Conservation (phyloP, 805 yeast species). For the Komagataella phaffii region DNA sequence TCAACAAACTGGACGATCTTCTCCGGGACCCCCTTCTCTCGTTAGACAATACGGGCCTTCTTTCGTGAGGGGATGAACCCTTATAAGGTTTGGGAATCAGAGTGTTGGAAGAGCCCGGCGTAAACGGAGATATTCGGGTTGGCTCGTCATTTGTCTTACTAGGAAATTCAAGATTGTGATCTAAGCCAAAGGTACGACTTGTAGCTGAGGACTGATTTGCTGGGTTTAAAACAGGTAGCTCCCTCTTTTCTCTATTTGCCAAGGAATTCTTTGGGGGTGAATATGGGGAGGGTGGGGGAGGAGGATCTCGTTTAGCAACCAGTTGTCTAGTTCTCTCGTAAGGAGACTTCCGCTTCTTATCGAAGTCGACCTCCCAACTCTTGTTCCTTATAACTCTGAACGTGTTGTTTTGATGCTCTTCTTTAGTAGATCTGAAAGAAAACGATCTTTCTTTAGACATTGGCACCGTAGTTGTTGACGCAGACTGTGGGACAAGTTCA, state of each 20-base stretch:
- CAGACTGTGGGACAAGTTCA: not conserved
- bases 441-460: not conserved
- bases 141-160: constrained; percentile 2
- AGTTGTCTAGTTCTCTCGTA: constrained; percentile 39
- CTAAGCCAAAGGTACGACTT: not conserved
- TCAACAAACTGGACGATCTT: not conserved
- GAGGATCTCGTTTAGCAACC: constrained; percentile 60
- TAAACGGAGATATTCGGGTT: constrained; percentile 19
- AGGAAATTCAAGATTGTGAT: not conserved
- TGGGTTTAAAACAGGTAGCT: constrained; percentile 6
- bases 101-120: constrained; percentile 28
- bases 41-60: not conserved
- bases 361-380: constrained; percentile 70
- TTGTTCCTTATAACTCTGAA: constrained; percentile 57
- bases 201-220: not conserved
- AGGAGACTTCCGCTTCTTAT: constrained; percentile 66
- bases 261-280: not conserved
- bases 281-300: constrained; percentile 42
- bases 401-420: constrained; percentile 17
- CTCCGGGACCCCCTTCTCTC: not conserved
- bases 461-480: not conserved
- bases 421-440: not conserved
- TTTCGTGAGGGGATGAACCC: constrained; percentile 11
- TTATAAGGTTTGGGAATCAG: constrained; percentile 28
- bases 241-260: constrained; percentile 9